Evolutionary conservation across 768 basidiomycete species (phyloP).

Genomic region (Hericium coralloides): DNA sequence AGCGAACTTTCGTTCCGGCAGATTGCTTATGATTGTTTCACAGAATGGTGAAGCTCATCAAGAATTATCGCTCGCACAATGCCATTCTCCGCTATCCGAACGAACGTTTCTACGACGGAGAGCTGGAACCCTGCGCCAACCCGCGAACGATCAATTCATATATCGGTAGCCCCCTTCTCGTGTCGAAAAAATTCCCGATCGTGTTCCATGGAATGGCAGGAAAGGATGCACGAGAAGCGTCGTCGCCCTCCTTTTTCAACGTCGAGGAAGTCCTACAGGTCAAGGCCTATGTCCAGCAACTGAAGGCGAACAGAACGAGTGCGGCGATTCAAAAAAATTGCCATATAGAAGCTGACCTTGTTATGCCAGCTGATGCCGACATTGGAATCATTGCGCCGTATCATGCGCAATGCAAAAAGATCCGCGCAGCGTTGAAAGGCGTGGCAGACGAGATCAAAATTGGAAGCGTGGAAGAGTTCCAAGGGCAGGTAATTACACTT

Average conservation of each 20-base stretch:
- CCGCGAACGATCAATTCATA: constrained; percentile 18
- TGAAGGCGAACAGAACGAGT: constrained; percentile 15
- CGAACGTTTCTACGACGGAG: constrained; percentile 46
- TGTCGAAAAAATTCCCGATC: constrained; percentile 38
- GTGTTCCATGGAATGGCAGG: constrained; percentile 53
- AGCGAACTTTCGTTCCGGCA: background rate
- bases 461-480: constrained; percentile 60
- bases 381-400: constrained; percentile 60
- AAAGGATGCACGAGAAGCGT: constrained; percentile 54
- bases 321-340: constrained; percentile 24
- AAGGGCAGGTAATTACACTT: constrained; percentile 31
- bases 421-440: constrained; percentile 29
- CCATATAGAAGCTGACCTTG: background rate
- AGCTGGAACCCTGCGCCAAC: constrained; percentile 42
- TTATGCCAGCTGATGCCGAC: constrained; percentile 29
- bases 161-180: constrained; percentile 21
- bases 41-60: constrained; percentile 53
- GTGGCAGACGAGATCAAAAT: constrained; percentile 36
- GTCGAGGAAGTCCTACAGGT: constrained; percentile 48
- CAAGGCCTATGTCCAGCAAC: constrained; percentile 31
- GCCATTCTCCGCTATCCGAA: constrained; percentile 56
- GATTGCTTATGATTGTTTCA: background rate
- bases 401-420: constrained; percentile 46
- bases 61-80: constrained; percentile 59
- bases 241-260: constrained; percentile 68